Conservation (phyloP, 768 basidiomycete species). For the Trametes maxima region DNA sequence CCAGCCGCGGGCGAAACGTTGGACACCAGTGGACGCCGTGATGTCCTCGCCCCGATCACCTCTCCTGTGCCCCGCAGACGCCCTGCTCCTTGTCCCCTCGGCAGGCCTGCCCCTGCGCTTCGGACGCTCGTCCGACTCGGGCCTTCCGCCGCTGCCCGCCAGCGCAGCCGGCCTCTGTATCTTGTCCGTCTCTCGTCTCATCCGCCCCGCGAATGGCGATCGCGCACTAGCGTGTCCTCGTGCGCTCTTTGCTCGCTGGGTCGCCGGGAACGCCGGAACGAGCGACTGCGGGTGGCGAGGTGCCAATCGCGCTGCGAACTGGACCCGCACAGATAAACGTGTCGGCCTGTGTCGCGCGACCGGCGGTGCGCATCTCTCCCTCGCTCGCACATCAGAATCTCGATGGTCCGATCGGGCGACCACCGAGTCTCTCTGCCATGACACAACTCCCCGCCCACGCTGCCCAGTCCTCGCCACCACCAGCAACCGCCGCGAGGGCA, state of each 20-base stretch:
- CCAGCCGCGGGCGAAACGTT: too few species aligned
- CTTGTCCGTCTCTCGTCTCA: background rate
- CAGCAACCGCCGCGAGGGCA: too few species aligned
- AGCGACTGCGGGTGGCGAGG: constrained; percentile 16
- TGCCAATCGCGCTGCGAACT: background rate
- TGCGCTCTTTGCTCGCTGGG: background rate
- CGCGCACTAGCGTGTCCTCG: background rate
- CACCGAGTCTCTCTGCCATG: too few species aligned
- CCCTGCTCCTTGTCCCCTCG: too few species aligned
- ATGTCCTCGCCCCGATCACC: too few species aligned
- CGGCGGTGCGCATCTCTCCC: background rate
- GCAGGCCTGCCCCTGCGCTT: too few species aligned
- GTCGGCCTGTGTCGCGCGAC: background rate
- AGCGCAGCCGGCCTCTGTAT: background rate
- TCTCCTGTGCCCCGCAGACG: too few species aligned
- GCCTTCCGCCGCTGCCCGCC: background rate
- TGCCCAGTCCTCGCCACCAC: too few species aligned
- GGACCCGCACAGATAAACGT: background rate
- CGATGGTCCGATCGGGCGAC: too few species aligned
- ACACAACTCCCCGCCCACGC: too few species aligned
- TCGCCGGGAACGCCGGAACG: constrained; percentile 3
- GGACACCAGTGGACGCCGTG: too few species aligned
- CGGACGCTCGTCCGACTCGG: background rate
- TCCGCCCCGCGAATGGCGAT: background rate
- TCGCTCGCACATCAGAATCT: too few species aligned